A percentile compares a stretch with the other conserved stretches of the same genome.
phyloP scores from a whole-genome alignment of 2,329 filamentous ascomycete species.

The Hymenoscyphus fructigenus region DNA sequence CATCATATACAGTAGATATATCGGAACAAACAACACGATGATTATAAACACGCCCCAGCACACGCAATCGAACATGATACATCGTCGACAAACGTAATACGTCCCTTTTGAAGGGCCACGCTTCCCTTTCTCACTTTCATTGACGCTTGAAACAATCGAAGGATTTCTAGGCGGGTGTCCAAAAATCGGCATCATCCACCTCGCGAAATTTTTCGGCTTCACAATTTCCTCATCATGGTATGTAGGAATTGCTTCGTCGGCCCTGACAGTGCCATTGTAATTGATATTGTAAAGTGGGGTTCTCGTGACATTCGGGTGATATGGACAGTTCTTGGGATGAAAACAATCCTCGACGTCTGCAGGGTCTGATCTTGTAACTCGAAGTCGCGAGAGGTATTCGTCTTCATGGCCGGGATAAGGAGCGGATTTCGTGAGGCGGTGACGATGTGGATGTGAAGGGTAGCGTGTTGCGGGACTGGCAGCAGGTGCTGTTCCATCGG shows the following conservation, averaged over 20 bases:
- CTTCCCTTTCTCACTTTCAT: neutral
- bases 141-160: neutral
- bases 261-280: neutral
- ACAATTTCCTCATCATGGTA: neutral
- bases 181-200: neutral
- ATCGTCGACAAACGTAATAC: neutral
- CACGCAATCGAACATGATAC: neutral
- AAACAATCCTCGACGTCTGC: neutral
- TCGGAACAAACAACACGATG: neutral
- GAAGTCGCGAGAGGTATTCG: neutral
- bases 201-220: neutral
- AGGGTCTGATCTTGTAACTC: neutral
- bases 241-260: neutral
- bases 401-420: neutral
- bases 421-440: neutral
- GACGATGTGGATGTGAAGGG: neutral
- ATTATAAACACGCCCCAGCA: neutral
- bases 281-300: neutral
- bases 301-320: neutral
- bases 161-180: neutral
- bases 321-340: neutral
- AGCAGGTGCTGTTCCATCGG: neutral
- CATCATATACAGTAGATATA: neutral
- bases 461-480: neutral
- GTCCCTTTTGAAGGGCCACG: neutral